phyloP scores from a whole-genome alignment of 345 rosid species.

The Dipteronia sinensis region DNA sequence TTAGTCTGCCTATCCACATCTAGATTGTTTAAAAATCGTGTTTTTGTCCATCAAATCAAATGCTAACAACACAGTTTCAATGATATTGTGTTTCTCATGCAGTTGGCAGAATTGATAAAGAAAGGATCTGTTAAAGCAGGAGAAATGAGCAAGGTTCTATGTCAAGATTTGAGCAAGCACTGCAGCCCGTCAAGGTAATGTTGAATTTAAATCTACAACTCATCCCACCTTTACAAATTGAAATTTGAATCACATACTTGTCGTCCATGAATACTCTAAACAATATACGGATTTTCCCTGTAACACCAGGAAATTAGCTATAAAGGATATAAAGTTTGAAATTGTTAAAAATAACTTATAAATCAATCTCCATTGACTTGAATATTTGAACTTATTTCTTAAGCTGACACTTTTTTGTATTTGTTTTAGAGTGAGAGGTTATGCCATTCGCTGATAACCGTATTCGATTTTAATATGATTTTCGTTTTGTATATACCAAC shows the following conservation, averaged over 20 bases:
- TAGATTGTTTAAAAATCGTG: slow-evolving; percentile 8
- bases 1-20: slow-evolving; percentile 16
- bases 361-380: neutral
- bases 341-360: neutral
- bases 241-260: neutral
- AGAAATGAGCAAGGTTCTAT: slow-evolving; percentile 72
- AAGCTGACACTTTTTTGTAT: neutral
- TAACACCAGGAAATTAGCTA: neutral
- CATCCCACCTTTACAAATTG: neutral
- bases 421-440: neutral
- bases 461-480: neutral
- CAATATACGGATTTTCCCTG: neutral
- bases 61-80: neutral
- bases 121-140: slow-evolving; percentile 72
- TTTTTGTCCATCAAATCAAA: neutral
- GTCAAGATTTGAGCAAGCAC: slow-evolving; percentile 78
- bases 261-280: neutral
- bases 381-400: neutral
- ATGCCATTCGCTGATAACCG: neutral
- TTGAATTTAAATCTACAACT: neutral
- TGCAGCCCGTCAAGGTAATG: slow-evolving; percentile 64
- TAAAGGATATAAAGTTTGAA: neutral
- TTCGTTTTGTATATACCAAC: slow-evolving; percentile 17
- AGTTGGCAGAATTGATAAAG: slow-evolving; percentile 77
- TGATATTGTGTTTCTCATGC: slow-evolving; percentile 26